Conservation (phyloP, 352 stramenopile species). For the Globisporangium alternatum region DNA sequence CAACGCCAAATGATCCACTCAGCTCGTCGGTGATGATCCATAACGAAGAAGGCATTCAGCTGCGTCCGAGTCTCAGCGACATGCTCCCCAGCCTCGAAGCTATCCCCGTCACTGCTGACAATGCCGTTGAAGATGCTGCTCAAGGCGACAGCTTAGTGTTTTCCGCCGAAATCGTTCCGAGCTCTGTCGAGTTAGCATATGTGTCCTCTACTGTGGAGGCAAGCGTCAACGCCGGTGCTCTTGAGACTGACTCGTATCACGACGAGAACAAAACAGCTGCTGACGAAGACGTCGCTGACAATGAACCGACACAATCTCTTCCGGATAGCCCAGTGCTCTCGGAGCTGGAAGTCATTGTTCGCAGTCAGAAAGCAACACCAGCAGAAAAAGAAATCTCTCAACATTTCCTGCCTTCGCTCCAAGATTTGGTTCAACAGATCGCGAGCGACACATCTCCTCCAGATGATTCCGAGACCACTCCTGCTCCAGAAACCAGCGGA, state of each 20-base stretch:
- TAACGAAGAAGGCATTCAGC: neutral
- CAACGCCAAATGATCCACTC: neutral
- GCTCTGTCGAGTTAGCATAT: neutral
- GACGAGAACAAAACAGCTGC: neutral
- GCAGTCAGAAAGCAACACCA: neutral
- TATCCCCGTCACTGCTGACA: neutral
- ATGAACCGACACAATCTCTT: neutral
- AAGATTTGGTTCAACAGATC: neutral
- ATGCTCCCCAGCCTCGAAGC: neutral
- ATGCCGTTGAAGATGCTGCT: neutral
- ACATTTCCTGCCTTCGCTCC: neutral
- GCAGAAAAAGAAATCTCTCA: neutral
- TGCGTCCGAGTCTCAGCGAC: neutral
- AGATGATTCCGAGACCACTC: neutral
- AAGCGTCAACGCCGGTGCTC: neutral
- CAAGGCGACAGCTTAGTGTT: neutral
- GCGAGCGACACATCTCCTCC: neutral
- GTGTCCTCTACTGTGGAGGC: neutral
- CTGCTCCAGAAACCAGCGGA: neutral
- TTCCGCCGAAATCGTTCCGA: neutral
- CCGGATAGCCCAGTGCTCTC: neutral
- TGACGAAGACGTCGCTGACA: neutral
- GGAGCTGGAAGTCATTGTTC: neutral
- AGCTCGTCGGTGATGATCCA: neutral
- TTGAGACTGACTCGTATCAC: neutral